A percentile compares a stretch with the other conserved stretches of the same genome.
These are phyloP conservation scores for Silene vulgaris DNA, from an alignment of 179 eudicot genomes.

Conservation along the genomic window DNA sequence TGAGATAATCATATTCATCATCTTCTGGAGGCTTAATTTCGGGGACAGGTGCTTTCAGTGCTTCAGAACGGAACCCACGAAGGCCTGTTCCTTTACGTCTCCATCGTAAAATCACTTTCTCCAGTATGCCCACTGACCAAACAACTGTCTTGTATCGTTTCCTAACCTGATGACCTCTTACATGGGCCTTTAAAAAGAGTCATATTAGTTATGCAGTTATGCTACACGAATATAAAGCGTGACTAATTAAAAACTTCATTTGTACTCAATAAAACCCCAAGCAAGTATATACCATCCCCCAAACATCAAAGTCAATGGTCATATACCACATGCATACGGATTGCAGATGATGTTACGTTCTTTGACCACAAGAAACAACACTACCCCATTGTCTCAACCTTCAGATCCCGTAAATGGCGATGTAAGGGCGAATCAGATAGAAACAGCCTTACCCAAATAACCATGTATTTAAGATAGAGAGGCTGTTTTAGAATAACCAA, in stretches of 20 bases:
- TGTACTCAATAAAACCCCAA: background rate
- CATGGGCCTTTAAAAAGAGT: slow-evolving; percentile 55
- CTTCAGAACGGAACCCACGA: slow-evolving; percentile 55
- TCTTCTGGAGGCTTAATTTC: slow-evolving; percentile 34
- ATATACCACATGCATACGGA: slow-evolving; percentile 1
- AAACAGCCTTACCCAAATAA: background rate
- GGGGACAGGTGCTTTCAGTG: slow-evolving; percentile 28
- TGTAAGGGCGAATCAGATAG: background rate
- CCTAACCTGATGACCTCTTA: slow-evolving; percentile 83
- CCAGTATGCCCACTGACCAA: slow-evolving; percentile 85
- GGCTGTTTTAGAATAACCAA: background rate
- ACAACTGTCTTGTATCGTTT: slow-evolving; percentile 71
- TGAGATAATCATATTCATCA: slow-evolving; percentile 69
- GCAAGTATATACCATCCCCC: background rate
- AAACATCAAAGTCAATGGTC: background rate
- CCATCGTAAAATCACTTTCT: slow-evolving; percentile 88
- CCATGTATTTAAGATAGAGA: background rate
- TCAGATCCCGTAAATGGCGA: background rate
- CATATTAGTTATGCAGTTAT: slow-evolving; percentile 15
- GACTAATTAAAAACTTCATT: background rate
- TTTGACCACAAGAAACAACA: background rate
- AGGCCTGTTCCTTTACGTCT: slow-evolving; percentile 73
- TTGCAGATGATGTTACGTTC: background rate
- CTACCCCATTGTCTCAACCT: background rate
- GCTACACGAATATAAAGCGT: background rate